Base-by-base conservation (phyloP, 2,329 filamentous ascomycete genomes). In the Fusarium napiforme region DNA sequence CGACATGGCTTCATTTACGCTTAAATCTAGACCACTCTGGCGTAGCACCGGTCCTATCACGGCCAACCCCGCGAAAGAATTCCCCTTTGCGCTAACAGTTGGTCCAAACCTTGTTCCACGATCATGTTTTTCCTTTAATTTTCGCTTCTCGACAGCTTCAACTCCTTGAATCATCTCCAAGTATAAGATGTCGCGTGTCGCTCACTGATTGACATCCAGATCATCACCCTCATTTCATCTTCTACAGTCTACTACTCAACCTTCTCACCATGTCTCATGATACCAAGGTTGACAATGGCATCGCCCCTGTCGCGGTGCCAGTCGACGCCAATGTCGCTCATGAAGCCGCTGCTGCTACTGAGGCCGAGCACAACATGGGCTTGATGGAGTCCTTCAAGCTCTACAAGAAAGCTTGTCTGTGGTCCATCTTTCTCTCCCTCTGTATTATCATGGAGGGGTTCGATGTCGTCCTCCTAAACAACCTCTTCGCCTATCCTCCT, bases 391-490 rank as follows among this genome's bases (percentile, higher is more conserved):
- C 85, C 5, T 73, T 86, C 63, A 83, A 79, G 66, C 79, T 86
- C 14, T 86, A 83, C 73, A 72, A 64, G 42, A 83, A 81, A 58
- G 82, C 82, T 3, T 80, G 78, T 34, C 60, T 81, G 11, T 83
- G 82, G 82, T 83, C 82, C 34, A 64, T 83, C 59, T 80, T 83
- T 46, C 64, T 84, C 28, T 83, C 82, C 10, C 74, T 80, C 1
- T 82, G 80, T 12, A 81, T 83, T 9, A 71, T 83, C 42, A 83
- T 84, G 82, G 82, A 84, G 28, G 81, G 82, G 2, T 84, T 86
- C 65, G 85, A 86, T 64, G 62, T 78, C 7, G 76, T 77, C 26
- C 78, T 87, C 1, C 77, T 86, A 50, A 78, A 74, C 40, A 83
- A 81, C 39, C 82, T 86, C 67, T 85, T 82, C 46, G 83, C 81